phyloP scores from a whole-genome alignment of 192 early-diverging fungal species.

The Linnemannia zychae region DNA sequence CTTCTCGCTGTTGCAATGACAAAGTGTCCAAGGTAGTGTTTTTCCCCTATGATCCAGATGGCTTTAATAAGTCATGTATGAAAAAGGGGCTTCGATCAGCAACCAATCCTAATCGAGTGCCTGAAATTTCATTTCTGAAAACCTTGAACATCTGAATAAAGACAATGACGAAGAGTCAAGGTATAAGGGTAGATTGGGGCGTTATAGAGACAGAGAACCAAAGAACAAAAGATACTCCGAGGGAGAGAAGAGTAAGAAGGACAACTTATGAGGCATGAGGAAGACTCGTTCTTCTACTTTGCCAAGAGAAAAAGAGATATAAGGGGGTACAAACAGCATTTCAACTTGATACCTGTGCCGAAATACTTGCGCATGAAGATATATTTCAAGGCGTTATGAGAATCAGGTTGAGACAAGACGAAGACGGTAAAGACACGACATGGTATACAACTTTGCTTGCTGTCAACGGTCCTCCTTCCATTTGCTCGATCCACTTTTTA shows the following conservation, averaged over 20 bases:
- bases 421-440: background rate
- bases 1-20: too few species aligned
- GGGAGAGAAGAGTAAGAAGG: background rate
- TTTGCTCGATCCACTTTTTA: background rate
- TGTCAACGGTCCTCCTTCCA: background rate
- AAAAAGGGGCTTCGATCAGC: too few species aligned
- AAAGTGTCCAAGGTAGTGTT: too few species aligned
- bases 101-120: too few species aligned
- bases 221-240: background rate
- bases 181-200: too few species aligned
- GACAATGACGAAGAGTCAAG: too few species aligned
- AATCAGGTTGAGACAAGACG: background rate
- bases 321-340: background rate
- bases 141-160: too few species aligned
- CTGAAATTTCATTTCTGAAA: too few species aligned
- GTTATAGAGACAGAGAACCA: too few species aligned
- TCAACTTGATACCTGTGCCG: background rate
- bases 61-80: too few species aligned
- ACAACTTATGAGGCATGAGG: background rate
- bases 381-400: too few species aligned
- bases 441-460: background rate
- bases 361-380: background rate
- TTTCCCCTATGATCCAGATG: too few species aligned
- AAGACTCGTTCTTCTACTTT: background rate
- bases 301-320: background rate